Conservation (phyloP, 2,329 filamentous ascomycete species). For the Chrysoporthe deuterocubensis region DNA sequence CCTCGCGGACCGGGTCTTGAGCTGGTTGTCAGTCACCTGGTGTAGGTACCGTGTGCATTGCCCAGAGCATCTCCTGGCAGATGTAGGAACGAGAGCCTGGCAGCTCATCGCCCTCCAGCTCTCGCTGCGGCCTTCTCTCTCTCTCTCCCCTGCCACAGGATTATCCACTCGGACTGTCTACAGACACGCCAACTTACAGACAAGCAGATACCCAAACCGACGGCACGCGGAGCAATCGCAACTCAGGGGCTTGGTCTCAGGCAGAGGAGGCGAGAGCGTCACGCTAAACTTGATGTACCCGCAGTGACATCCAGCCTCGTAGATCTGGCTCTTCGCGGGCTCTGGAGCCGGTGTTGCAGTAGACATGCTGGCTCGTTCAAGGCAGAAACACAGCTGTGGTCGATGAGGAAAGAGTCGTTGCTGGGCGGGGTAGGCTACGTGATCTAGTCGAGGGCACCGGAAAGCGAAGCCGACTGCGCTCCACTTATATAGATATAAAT, state of each 20-base stretch:
- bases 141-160: background rate
- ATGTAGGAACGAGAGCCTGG: too few relatives aligned
- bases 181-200: slow-evolving; percentile 42
- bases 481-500: background rate
- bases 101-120: background rate
- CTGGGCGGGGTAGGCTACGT: too few relatives aligned
- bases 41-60: background rate
- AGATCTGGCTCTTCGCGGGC: slow-evolving; percentile 41
- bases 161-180: background rate
- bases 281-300: slow-evolving; percentile 54
- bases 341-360: slow-evolving; percentile 8
- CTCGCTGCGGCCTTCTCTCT: background rate
- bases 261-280: slow-evolving; percentile 52
- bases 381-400: slow-evolving; percentile 25
- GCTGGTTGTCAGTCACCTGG: background rate
- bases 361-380: slow-evolving; percentile 22
- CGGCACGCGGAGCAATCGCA: slow-evolving; percentile 60
- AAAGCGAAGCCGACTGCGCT: background rate
- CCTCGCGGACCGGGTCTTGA: slow-evolving; percentile 44
- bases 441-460: background rate
- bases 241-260: slow-evolving; percentile 47
- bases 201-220: slow-evolving; percentile 55
- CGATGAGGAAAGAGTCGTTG: background rate
- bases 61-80: background rate
- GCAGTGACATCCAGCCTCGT: slow-evolving; percentile 58